Evolutionary conservation across 331 rosid genomes (phyloP).

Genomic region (Quercus phellos): DNA sequence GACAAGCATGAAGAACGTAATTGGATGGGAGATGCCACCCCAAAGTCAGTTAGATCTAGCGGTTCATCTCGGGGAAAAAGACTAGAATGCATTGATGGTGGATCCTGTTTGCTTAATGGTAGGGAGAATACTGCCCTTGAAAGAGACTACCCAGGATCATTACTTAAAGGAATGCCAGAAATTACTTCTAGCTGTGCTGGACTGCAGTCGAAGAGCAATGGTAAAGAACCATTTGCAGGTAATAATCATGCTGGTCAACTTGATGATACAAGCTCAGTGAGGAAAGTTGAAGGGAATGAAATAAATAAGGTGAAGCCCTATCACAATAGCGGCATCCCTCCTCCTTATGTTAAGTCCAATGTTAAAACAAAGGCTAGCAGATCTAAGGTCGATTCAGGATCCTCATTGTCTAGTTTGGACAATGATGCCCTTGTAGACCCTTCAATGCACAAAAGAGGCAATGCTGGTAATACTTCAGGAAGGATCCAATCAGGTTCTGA

Average conservation of each 20-base stretch:
- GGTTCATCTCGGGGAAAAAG: slow-evolving; percentile 50
- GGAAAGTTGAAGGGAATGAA: slow-evolving; percentile 46
- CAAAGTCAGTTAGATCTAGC: slow-evolving; percentile 33
- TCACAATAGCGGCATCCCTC: slow-evolving; percentile 59
- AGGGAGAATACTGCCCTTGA: slow-evolving; percentile 34
- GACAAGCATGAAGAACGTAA: slow-evolving; percentile 37
- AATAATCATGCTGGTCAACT: slow-evolving; percentile 26
- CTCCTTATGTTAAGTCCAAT: slow-evolving; percentile 76
- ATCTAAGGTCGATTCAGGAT: slow-evolving; percentile 22
- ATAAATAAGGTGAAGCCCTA: slow-evolving; percentile 44
- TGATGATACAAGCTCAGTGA: slow-evolving; percentile 21
- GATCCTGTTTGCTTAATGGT: slow-evolving; percentile 32
- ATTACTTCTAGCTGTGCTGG: slow-evolving; percentile 30
- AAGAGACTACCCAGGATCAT: slow-evolving; percentile 34
- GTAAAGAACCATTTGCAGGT: slow-evolving; percentile 36
- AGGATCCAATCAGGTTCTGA: slow-evolving; percentile 37
- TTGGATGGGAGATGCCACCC: slow-evolving; percentile 34
- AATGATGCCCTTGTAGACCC: slow-evolving; percentile 29
- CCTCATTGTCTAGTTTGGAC: slow-evolving; percentile 24
- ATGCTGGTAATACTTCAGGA: slow-evolving; percentile 28
- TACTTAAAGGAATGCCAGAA: slow-evolving; percentile 33
- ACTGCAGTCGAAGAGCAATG: slow-evolving; percentile 31
- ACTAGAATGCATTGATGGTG: slow-evolving; percentile 34
- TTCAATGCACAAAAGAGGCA: slow-evolving; percentile 34
- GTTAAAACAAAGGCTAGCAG: slow-evolving; percentile 44